Base-by-base conservation (phyloP, 768 basidiomycete genomes). In the Lepiota subincarnata region DNA sequence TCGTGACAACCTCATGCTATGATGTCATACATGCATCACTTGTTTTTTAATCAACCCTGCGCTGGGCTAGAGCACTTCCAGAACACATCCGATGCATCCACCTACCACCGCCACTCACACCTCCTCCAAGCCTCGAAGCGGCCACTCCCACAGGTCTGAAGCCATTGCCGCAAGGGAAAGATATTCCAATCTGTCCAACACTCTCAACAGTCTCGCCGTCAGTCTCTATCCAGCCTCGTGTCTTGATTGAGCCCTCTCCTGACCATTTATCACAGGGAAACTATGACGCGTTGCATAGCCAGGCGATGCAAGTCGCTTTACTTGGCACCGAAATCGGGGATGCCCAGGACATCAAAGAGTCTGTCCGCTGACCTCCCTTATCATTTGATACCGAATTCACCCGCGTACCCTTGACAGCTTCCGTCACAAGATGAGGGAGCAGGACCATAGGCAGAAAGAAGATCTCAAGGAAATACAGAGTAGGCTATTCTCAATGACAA, bases 391-490 rank as follows among this genome's bases (percentile, higher is more conserved):
- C 31, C 13, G 24, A 24, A 5, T 4, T 22, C 18, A 26, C 18
- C n/a, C 20, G 36, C 31, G 31, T 12, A 19, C 4, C 18, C 26
- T 6, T 31, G 20, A 13, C 56, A 81, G 80, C 45, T 68, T 82
- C 20, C 72, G 71, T 36, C 64, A 66, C 34, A 73, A 77, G 54
- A 67, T 82, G 66, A 59, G 62, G 36, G 66, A 66, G 16, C 73
- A 79, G 48, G 77, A 82, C 50, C 55, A 66, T 47, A 67, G 67
- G 43, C 75, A 81, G 48, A 65, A 69, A 24, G 68, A 75, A 5
- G 73, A 73, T 4, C 68, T 78, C 6, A 62, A 70, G 10, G 80
- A 82, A 51, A 77, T 85, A 44, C 72, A 80, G 63, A 62, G 82
- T 77, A 50, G 49, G 70, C 59, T 28, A 10, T 35, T 6, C 31